Evolutionary conservation across 495 filamentous ascomycete genomes (phyloP).

Genomic region (Penicillium bovifimosum): DNA sequence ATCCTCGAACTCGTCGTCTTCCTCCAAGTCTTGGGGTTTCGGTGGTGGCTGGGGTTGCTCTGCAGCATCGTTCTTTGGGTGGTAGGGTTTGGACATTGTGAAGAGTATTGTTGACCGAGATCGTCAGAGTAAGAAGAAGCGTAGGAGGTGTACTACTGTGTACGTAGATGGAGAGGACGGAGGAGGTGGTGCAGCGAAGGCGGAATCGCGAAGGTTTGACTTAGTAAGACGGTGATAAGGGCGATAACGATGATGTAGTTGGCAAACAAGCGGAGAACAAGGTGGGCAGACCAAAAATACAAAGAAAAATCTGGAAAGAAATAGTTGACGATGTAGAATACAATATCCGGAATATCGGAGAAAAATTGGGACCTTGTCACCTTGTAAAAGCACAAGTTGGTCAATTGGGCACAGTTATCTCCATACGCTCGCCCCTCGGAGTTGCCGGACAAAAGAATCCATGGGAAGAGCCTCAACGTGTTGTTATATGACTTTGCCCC

Average conservation of each 20-base stretch:
- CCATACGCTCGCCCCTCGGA: constrained; percentile 4
- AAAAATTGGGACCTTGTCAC: too few species aligned
- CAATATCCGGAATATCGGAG: neutral
- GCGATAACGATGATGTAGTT: constrained; percentile 5
- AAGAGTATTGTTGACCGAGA: neutral
- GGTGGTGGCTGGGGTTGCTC: constrained; percentile 46
- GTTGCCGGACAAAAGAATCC: constrained; percentile 9
- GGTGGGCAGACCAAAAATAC: neutral
- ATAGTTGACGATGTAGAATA: neutral
- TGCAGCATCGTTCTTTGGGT: constrained; percentile 33
- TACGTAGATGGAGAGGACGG: neutral
- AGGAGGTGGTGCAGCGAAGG: constrained; percentile 3
- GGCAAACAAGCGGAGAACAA: neutral
- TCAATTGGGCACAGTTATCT: neutral
- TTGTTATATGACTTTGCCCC: constrained; percentile 14
- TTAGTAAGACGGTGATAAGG: constrained; percentile 11
- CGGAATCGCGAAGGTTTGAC: constrained; percentile 9
- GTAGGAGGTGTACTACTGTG: neutral
- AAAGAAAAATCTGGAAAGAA: neutral
- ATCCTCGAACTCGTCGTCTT: constrained; percentile 99
- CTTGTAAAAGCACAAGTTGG: too few species aligned
- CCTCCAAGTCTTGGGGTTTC: constrained; percentile 69
- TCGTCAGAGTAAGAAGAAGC: neutral
- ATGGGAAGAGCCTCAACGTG: constrained; percentile 10
- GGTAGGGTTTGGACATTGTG: constrained; percentile 42